Base-by-base conservation (phyloP, 1,284 basidiomycete species). In the Lentinula novae-zelandiae region DNA sequence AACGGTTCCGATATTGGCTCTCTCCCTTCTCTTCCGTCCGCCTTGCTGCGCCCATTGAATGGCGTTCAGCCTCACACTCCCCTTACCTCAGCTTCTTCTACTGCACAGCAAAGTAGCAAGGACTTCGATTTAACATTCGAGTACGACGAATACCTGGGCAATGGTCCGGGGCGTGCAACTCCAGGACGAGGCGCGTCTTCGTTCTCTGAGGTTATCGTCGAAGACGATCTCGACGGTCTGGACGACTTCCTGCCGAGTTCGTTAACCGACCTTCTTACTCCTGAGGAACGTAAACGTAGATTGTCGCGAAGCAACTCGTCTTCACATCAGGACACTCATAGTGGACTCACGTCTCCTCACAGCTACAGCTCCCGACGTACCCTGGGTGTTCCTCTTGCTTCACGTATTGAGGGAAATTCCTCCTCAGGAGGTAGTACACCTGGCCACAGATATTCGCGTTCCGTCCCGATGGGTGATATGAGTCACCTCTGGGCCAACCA, bases 221-320 rank as follows among this genome's bases (percentile, higher is more conserved):
- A 81, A 0, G 83, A 84, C 0, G 85, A 85, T 31, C 88, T 89
- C 58, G 91, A 88, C 50, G 90, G 93, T 66, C 73, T 92, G 57
- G 94, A 97, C 69, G 93, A 94, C 61, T 90, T 96, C 70, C 72
- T 96, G 33, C 94, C 94, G 0, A 89, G 90, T 58, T 92, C 89
- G 7, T 75, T 96, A 54, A 91, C 86, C n/a, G 93, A 96, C 63
- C 78, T 96, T 15, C 77, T 96, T 50, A 96, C 93, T 0, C 92
- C 92, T 0, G 90, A 89, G 63, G 95, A 96, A 72, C 72, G 78
- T 55, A 88, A 84, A 38, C 79, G 93, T 48, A 77, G 93, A 52
- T 85, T 93, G 82, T 91, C 89, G 17, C 82, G 90, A 56, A 86
- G 83, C 15, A 83, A 83, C 58, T 82, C 82, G 27, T 78, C 75